Conservation (phyloP, 768 basidiomycete genomes). For the Rhodotorula toruloides region DNA sequence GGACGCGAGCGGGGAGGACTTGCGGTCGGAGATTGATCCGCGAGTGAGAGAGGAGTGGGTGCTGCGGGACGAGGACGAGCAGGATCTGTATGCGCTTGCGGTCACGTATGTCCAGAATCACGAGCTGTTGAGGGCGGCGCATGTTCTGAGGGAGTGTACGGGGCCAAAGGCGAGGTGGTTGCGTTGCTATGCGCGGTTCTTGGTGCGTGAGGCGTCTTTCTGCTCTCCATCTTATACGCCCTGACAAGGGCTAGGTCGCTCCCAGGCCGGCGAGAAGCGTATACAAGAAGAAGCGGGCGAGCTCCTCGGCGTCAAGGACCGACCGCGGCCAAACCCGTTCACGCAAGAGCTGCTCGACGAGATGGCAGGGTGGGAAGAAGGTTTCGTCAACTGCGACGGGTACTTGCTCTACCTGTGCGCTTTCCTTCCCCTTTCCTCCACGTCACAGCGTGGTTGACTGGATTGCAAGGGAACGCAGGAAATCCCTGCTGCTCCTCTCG, state of each 20-base stretch:
- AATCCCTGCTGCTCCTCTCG: slow-evolving; percentile 64
- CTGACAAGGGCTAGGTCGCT: not conserved
- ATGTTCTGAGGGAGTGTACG: slow-evolving; percentile 60
- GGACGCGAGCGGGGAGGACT: too few relatives aligned
- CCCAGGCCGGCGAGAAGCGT: slow-evolving; percentile 74
- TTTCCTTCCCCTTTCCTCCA: slow-evolving; percentile 23
- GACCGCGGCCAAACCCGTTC: slow-evolving; percentile 59
- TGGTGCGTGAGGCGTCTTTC: slow-evolving; percentile 57
- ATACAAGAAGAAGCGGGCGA: slow-evolving; percentile 63
- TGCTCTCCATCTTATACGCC: not conserved
- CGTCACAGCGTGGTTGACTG: not conserved
- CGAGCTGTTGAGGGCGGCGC: slow-evolving; percentile 69
- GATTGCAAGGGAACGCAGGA: slow-evolving; percentile 51
- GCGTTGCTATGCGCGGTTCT: slow-evolving; percentile 69
- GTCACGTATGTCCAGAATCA: slow-evolving; percentile 67
- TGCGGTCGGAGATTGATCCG: too few relatives aligned
- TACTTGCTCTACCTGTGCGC: slow-evolving; percentile 77
- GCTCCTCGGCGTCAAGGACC: slow-evolving; percentile 69
- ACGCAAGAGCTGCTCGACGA: slow-evolving; percentile 59
- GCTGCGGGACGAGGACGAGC: slow-evolving; percentile 53
- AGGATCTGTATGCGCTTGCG: slow-evolving; percentile 65
- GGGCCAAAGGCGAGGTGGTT: slow-evolving; percentile 73
- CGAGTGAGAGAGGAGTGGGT: slow-evolving; percentile 40
- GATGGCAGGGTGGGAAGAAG: slow-evolving; percentile 51
- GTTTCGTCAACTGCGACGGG: slow-evolving; percentile 56